Evolutionary conservation across 2,329 filamentous ascomycete genomes (phyloP), one percentile per base, ranked within the genome.

Genomic region (Drechslera avenae): DNA sequence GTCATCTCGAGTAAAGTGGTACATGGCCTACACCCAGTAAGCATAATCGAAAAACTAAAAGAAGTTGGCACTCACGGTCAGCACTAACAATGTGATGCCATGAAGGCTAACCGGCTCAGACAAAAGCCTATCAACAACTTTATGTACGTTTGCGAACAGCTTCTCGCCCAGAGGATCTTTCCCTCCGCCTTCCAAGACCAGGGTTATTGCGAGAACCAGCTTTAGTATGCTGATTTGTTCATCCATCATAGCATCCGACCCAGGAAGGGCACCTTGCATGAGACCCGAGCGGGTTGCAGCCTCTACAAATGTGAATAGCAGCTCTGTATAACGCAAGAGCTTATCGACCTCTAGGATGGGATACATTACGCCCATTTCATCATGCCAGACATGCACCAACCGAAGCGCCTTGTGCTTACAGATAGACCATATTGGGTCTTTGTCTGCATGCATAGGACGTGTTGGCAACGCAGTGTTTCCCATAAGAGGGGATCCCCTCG

Each of bases 361-460:
- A 70, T 96, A 96, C 90, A 96, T 95, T 64, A 93, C 83, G 35
- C 90, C 90, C 64, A 95, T 87, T 69, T 97, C 92, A 63, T 97
- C 91, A 60, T 96, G 89, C 67, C 94, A 93, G 0, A 95, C 78
- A 12, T 84, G 81, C 59, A 90, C 90, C 12, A 97, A 76, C 1
- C 90, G 84, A 16, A 93, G 73, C 64, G 94, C 90, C 67, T 97
- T 91, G 30, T 91, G 85, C 64, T 87, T 86, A 46, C 83, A 83
- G 40, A 95, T 83, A 6, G 86, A 81, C 84, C 91, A 92, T 21
- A 97, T 82, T 0, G 91, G 91, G 67, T 97, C 93, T 64, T 86
- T 80, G 54, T 76, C 76, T 2, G 68, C 75, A 66, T 80, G 79
- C 18, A 77, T 57, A 2, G 53, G 30, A 2, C 52, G 48, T 26